Evolutionary conservation across 2,329 filamentous ascomycete genomes (phyloP).

Genomic region (Rutstroemia sp.): DNA sequence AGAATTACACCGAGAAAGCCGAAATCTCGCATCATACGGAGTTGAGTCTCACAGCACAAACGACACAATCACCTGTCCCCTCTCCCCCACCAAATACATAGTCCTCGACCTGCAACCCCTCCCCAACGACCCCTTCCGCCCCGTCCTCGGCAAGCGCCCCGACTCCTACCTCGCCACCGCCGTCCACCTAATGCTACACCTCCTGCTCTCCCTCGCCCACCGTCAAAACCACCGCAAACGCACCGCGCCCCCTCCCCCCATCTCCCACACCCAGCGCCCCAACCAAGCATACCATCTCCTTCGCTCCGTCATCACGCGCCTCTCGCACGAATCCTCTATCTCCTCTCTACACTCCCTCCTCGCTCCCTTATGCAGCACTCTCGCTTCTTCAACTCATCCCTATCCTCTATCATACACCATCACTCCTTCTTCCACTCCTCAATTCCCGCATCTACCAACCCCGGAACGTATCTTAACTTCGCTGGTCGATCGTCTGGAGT

Average conservation of each 20-base stretch:
- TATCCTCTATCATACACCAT: slow-evolving; percentile 21
- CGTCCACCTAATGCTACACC: slow-evolving; percentile 59
- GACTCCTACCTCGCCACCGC: slow-evolving; percentile 53
- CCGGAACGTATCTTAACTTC: slow-evolving; percentile 35
- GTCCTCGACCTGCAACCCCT: slow-evolving; percentile 61
- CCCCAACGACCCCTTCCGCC: slow-evolving; percentile 35
- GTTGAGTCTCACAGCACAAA: slow-evolving; percentile 51
- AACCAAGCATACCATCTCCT: slow-evolving; percentile 49
- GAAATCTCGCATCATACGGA: slow-evolving; percentile 61
- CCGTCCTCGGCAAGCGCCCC: slow-evolving; percentile 21
- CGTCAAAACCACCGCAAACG: slow-evolving; percentile 64
- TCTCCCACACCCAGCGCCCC: slow-evolving; percentile 40
- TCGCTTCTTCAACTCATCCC: slow-evolving; percentile 21
- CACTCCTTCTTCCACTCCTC: slow-evolving; percentile 17
- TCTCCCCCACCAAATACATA: slow-evolving; percentile 48
- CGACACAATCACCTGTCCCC: slow-evolving; percentile 47
- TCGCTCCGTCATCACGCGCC: slow-evolving; percentile 40
- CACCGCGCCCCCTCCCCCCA: slow-evolving; percentile 53
- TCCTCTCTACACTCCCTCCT: slow-evolving; percentile 18
- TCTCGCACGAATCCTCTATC: slow-evolving; percentile 24
- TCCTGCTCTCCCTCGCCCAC: slow-evolving; percentile 75
- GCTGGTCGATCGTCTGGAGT: slow-evolving; percentile 36
- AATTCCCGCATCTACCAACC: slow-evolving; percentile 16
- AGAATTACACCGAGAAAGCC: slow-evolving; percentile 77
- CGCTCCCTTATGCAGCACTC: slow-evolving; percentile 16